phyloP scores from a whole-genome alignment of 2,329 filamentous ascomycete species.

The Basipetospora chlamydospora region DNA sequence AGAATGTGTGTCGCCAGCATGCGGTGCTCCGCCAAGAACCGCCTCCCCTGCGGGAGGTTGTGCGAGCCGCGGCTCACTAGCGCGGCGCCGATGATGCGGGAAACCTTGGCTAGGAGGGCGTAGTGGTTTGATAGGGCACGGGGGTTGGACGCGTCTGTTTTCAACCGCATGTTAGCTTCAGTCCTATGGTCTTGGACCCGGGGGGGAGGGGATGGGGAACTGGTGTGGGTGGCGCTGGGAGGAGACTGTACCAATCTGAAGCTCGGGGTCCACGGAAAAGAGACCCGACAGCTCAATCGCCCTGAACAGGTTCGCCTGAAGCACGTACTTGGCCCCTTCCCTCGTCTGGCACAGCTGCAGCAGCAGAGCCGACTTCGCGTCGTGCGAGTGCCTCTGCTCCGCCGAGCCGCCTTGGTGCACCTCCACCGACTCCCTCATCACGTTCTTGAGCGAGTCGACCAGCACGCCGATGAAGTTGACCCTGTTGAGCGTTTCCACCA shows the following conservation, averaged over 20 bases:
- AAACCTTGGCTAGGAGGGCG: conserved; percentile 61
- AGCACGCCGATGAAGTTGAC: conserved; percentile 86
- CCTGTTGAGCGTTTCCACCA: conserved; percentile 67
- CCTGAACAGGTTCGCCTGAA: conserved; percentile 78
- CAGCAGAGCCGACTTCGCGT: conserved; percentile 69
- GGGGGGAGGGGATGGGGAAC: conserved; percentile 5
- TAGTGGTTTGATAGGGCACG: conserved; percentile 70
- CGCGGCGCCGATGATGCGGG: conserved; percentile 69
- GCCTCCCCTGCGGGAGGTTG: conserved; percentile 65
- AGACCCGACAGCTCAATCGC: conserved; percentile 69
- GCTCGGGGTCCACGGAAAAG: conserved; percentile 81
- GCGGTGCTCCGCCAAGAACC: conserved; percentile 71
- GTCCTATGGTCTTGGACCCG: not conserved
- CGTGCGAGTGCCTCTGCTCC: conserved; percentile 35
- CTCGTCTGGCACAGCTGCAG: conserved; percentile 73
- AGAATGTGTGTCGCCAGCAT: conserved; percentile 77
- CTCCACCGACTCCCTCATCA: conserved; percentile 49
- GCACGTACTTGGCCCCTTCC: conserved; percentile 69
- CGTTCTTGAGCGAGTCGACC: conserved; percentile 69
- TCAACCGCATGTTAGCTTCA: too few species aligned
- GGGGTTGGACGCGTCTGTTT: conserved; percentile 48
- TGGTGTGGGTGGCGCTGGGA: not conserved
- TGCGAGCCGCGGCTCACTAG: conserved; percentile 70
- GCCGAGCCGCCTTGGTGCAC: conserved; percentile 21
- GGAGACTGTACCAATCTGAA: conserved; percentile 45